These are phyloP conservation scores for Phytophthora meadii DNA, from an alignment of 352 stramenopile species.

Conservation along the genomic window DNA sequence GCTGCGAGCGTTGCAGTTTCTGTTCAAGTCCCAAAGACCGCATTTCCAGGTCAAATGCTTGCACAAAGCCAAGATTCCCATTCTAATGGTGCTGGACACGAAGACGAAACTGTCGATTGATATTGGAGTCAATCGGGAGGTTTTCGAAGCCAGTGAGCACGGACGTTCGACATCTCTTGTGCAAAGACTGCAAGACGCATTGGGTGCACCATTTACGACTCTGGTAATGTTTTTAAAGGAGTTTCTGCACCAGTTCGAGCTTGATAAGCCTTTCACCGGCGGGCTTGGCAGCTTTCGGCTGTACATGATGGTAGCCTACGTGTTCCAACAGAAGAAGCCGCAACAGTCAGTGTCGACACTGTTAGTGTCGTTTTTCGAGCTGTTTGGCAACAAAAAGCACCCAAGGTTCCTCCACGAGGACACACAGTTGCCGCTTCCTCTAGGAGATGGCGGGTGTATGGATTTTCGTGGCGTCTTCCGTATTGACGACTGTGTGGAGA, in stretches of 20 bases:
- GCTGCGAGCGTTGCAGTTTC: constrained; percentile 60
- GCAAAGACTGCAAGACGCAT: constrained; percentile 45
- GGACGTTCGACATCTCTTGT: constrained; percentile 69
- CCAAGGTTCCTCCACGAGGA: constrained; percentile 54
- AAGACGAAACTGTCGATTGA: constrained; percentile 65
- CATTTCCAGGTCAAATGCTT: constrained; percentile 70
- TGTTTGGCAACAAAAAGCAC: constrained; percentile 71
- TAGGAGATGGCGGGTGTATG: constrained; percentile 44
- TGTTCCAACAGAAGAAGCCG: constrained; percentile 50
- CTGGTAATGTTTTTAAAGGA: constrained; percentile 80
- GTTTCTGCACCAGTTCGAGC: constrained; percentile 77
- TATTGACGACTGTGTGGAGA: constrained; percentile 68
- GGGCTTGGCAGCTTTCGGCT: constrained; percentile 80
- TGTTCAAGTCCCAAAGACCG: constrained; percentile 57
- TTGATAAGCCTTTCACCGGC: constrained; percentile 84
- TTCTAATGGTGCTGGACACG: constrained; percentile 70
- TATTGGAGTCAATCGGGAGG: constrained; percentile 69
- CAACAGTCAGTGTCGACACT: constrained; percentile 31
- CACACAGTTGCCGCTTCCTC: constrained; percentile 58
- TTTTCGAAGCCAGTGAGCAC: constrained; percentile 65
- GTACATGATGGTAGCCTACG: constrained; percentile 82
- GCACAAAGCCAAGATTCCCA: constrained; percentile 77
- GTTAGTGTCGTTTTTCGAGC: constrained; percentile 65
- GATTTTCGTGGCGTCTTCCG: constrained; percentile 75
- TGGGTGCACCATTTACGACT: constrained; percentile 56